Percentiles rank a stretch among this genome's conserved stretches.
Evolutionary conservation across 257 asterid genomes (phyloP).

Genomic region (Ilex aquifolium): DNA sequence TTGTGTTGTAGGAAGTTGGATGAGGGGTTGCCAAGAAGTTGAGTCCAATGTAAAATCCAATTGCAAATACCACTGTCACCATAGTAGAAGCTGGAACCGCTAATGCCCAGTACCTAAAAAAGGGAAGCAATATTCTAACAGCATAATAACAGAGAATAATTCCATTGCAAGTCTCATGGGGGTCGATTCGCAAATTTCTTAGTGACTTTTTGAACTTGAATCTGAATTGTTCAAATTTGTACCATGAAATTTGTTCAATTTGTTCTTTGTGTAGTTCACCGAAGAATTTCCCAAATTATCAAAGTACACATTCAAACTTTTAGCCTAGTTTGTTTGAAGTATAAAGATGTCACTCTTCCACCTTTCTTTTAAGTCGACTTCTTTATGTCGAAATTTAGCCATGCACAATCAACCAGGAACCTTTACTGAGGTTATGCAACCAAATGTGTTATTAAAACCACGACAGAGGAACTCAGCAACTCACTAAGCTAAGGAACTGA

Average conservation of each 20-base stretch:
- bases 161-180: too few species aligned
- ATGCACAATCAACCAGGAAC: background rate
- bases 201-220: background rate
- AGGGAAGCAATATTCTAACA: background rate
- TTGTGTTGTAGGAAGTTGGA: conserved; percentile 62
- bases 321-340: background rate
- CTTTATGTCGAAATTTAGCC: background rate
- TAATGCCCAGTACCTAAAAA: conserved; percentile 86
- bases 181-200: too few species aligned
- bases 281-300: too few species aligned
- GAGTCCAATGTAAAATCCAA: conserved; percentile 62
- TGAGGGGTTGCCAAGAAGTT: conserved; percentile 86
- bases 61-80: conserved; percentile 52
- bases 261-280: background rate
- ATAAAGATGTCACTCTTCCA: background rate
- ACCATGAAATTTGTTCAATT: too few species aligned
- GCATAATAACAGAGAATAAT: too few species aligned
- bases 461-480: background rate
- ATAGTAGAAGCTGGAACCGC: conserved; percentile 67
- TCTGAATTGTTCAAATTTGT: background rate
- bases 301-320: background rate
- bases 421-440: background rate
- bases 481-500: conserved; percentile 10
- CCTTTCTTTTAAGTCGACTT: too few species aligned
- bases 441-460: background rate